Evolutionary conservation across 2,329 filamentous ascomycete genomes (phyloP).

Genomic region (Cytospora chrysosperma): DNA sequence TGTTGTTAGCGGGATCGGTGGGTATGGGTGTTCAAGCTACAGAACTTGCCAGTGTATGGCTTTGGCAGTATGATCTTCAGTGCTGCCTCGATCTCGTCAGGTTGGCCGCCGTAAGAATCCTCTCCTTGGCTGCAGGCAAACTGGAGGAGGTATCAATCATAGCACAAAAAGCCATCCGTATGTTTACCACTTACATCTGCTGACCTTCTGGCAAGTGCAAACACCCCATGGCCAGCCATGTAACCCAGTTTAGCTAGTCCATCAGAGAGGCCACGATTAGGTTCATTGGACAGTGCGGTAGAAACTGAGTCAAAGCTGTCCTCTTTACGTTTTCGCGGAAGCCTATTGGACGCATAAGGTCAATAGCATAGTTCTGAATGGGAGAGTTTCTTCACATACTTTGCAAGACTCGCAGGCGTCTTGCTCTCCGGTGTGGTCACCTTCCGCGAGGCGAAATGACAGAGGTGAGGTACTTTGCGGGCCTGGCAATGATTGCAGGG

Average conservation of each 20-base stretch:
- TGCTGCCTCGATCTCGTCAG: conserved; percentile 35
- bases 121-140: conserved; percentile 18
- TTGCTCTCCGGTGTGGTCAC: conserved; percentile 23
- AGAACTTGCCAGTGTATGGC: conserved; percentile 36
- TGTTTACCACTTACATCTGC: conserved; percentile 18
- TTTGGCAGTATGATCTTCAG: conserved; percentile 37
- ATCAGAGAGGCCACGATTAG: conserved; percentile 18
- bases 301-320: conserved; percentile 23
- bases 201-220: conserved; percentile 1
- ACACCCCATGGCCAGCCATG: conserved; percentile 23
- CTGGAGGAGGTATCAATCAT: conserved; percentile 13
- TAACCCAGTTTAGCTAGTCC: conserved; percentile 24
- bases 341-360: conserved; percentile 18
- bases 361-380: not conserved
- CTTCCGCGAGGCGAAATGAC: conserved; percentile 42
- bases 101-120: conserved; percentile 22
- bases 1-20: not conserved
- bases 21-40: not conserved
- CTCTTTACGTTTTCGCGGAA: conserved; percentile 28
- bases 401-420: conserved; percentile 4
- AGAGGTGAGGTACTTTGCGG: conserved; percentile 47
- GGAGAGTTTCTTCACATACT: not conserved
- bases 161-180: conserved; percentile 4
- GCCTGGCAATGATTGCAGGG: conserved; percentile 50
- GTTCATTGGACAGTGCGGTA: conserved; percentile 20